Percentiles rank a stretch among this genome's conserved stretches.
phyloP scores from a whole-genome alignment of 805 yeast genomes.

The Candida nemodendra region DNA sequence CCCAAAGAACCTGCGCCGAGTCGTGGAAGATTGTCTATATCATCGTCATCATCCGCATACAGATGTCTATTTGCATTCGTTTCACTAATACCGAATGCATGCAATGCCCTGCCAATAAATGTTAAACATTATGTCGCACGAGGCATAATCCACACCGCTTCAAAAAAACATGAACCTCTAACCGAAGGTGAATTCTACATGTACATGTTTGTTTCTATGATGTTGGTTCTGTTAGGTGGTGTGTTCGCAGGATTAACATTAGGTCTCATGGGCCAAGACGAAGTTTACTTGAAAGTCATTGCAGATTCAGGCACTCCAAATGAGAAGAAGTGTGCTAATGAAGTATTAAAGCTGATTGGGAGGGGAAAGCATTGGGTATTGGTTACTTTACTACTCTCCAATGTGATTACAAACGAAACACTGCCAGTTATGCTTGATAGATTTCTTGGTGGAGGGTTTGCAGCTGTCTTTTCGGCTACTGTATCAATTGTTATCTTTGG shows the following conservation, averaged over 20 bases:
- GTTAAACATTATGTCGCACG: constrained; percentile 8
- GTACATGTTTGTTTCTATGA: constrained; percentile 52
- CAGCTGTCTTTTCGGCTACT: constrained; percentile 93
- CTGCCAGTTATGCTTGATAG: constrained; percentile 91
- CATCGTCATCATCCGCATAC: constrained; percentile 6
- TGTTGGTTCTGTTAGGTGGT: constrained; percentile 75
- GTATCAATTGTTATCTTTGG: constrained; percentile 92
- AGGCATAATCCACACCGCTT: constrained; percentile 8
- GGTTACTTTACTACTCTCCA: constrained; percentile 79
- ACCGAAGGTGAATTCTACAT: constrained; percentile 40
- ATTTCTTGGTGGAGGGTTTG: constrained; percentile 95
- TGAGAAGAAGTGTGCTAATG: constrained; percentile 68
- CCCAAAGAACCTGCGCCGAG: too few relatives aligned
- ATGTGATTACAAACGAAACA: constrained; percentile 92
- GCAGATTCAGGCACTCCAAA: constrained; percentile 75
- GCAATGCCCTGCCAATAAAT: constrained; percentile 25
- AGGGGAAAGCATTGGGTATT: constrained; percentile 95
- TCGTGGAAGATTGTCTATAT: too few relatives aligned
- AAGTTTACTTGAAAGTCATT: constrained; percentile 87
- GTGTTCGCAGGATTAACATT: constrained; percentile 93
- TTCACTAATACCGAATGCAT: constrained; percentile 24
- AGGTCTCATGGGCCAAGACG: constrained; percentile 98
- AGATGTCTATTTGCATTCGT: constrained; percentile 19
- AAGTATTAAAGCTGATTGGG: constrained; percentile 69
- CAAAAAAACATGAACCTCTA: constrained; percentile 19